Evolutionary conservation across 179 eudicot genomes (phyloP), one percentile per base, ranked within the genome.

Genomic region (Silene coronaria): DNA sequence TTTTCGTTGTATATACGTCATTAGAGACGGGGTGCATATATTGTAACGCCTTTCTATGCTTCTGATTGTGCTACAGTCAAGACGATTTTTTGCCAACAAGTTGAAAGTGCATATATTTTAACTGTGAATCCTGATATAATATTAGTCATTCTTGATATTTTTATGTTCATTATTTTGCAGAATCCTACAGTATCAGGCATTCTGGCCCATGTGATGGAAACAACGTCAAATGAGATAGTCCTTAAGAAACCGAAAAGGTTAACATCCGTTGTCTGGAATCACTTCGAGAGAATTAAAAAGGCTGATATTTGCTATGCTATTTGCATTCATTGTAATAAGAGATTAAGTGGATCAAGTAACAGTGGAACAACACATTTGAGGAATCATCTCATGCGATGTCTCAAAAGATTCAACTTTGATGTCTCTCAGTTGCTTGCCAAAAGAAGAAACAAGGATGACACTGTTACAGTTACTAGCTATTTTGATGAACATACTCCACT

Each of bases 291-390:
- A 83, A 85, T 94, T 42, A 92, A 85, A 77, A 92, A 89, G 79
- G 94, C 90, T 72, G 97, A 92, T 60, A 81, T 81, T 27, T 91
- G 93, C 75, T 89, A 91, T 80, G 98, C 98, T 24, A 88, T 92
- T 42, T 94, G 98, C 82, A 77, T 88, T 11, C 98, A 94, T 78
- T 94, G 98, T 81, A 89, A 86, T 72, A 94, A 92, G 88, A 92
- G 88, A 84, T 84, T 92, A 45, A 90, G 97, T 76, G 98, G 97
- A 11, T 91, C 97, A 67, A 94, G 97, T 82, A 94, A 92, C 72
- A 94, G 97, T 69, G 98, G 98, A 77, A 94, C 98, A 27, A 94
- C 97, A 55, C 98, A 94, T 85, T 81, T 94, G 74, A 89, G 97
- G 80, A 94, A 94, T 82, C 98, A 94, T 89, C 80, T 94, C 85